Evolutionary conservation across 768 basidiomycete genomes (phyloP), one percentile per base, ranked within the genome.

Genomic region (Hortiboletus campestris): DNA sequence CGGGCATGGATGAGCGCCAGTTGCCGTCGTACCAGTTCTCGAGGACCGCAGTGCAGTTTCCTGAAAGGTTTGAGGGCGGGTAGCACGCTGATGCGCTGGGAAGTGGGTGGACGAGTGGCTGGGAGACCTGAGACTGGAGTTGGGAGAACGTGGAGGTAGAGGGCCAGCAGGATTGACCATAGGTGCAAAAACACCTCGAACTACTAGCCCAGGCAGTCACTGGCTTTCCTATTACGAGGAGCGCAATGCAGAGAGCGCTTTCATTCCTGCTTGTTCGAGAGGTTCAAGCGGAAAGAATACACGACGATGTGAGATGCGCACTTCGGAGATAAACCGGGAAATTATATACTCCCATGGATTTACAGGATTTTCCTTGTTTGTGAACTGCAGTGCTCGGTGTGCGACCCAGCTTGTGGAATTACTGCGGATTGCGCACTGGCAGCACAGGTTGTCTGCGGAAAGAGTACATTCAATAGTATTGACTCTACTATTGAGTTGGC

Each of bases 1-100:
- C 78, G 9, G 78, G 61, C 19, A 74, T 67, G 25, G 72, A 65
- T 1, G 78, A 58, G 1, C 77, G 75, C 78, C 78, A 80, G 46
- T 51, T 65, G 0, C 76, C 76, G 38, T 79, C 65, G 6, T 10
- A 4, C 55, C 69, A 71, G 11, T 68, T 63, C 2, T 57, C 53
- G 25, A 25, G 25, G 25, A 25, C 25, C 25, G 25, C 25, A 6
- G 25, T 25, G 25, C 25, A 25, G 4, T 76, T 75, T 1, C 70
- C 72, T 6, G 73, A 74, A 2, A 73, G 69, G 10, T 60, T 13
- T 2, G 54, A 53, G 4, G 46, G 20, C 0, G 54, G 56, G 29
- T 46, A 69, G 32, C 51, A 72, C 31, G 13, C 55, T 19, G 31
- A 76, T n/a, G 31, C 54, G 44, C n/a, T 55, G 3, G 51, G 64